Percentiles rank a stretch among this genome's conserved stretches.
Evolutionary conservation across 495 filamentous ascomycete species (phyloP).

Genomic region (Chaetomium cochliodes): DNA sequence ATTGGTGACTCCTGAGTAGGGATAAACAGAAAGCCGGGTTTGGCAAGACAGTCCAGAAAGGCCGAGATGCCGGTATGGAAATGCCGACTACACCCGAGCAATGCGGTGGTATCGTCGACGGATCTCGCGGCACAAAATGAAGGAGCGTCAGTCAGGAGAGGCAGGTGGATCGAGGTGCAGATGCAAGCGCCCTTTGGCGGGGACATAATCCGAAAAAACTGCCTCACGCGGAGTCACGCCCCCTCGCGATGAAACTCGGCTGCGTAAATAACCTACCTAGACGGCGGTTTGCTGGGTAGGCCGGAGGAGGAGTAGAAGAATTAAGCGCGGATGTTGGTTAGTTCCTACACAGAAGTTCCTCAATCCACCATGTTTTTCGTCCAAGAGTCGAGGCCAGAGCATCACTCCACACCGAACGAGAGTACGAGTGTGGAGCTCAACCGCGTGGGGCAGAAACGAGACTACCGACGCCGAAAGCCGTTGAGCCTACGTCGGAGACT

Average conservation of each 20-base stretch:
- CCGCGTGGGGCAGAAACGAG: not conserved
- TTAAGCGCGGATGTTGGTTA: too few species aligned
- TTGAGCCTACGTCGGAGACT: not conserved
- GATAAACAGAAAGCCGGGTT: not conserved
- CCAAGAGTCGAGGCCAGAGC: not conserved
- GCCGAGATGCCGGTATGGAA: not conserved
- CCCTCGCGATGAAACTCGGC: not conserved
- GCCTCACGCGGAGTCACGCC: not conserved
- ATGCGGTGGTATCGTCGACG: not conserved
- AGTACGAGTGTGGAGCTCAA: not conserved
- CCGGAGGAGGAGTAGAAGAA: too few species aligned
- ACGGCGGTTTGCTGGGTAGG: too few species aligned
- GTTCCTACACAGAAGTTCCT: too few species aligned
- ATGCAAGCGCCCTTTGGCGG: not conserved
- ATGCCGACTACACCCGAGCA: not conserved
- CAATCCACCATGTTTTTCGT: not conserved
- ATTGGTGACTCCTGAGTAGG: not conserved
- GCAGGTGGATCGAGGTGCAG: conserved; percentile 1
- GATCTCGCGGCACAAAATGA: not conserved
- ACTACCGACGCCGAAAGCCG: not conserved
- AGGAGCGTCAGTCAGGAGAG: not conserved
- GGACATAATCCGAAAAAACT: not conserved
- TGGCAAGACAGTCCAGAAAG: not conserved
- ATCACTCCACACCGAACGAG: too few species aligned
- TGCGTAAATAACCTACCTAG: too few species aligned